phyloP scores from a whole-genome alignment of 805 yeast genomes.

The Naumovozyma baii region DNA sequence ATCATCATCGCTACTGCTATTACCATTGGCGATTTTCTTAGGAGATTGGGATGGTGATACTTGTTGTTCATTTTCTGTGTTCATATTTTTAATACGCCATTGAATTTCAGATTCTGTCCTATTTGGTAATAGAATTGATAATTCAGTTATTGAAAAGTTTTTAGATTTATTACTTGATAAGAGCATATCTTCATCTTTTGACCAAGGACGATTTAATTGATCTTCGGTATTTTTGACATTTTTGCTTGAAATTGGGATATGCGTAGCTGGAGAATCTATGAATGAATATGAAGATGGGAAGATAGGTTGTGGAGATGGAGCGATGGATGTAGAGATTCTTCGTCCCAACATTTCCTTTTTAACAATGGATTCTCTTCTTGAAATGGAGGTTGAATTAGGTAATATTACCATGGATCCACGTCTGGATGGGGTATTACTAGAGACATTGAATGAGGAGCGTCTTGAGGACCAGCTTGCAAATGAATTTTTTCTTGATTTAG shows the following conservation, averaged over 20 bases:
- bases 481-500: slow-evolving; percentile 28
- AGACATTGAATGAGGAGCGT: slow-evolving; percentile 25
- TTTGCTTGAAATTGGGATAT: too few relatives aligned
- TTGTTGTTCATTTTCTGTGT: not conserved
- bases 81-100: slow-evolving; percentile 39
- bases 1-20: slow-evolving; percentile 13
- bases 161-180: slow-evolving; percentile 44
- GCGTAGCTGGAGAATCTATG: slow-evolving; percentile 12
- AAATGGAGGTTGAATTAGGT: slow-evolving; percentile 13
- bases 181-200: slow-evolving; percentile 61
- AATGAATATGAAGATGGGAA: slow-evolving; percentile 11
- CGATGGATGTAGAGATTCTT: slow-evolving; percentile 2
- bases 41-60: slow-evolving; percentile 15
- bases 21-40: slow-evolving; percentile 9
- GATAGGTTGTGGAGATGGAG: slow-evolving; percentile 1
- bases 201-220: slow-evolving; percentile 31
- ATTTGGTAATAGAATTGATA: slow-evolving; percentile 60
- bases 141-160: slow-evolving; percentile 61
- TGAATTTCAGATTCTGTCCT: slow-evolving; percentile 69
- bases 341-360: slow-evolving; percentile 1
- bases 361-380: slow-evolving; percentile 23
- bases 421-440: slow-evolving; percentile 20
- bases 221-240: not conserved
- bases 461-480: slow-evolving; percentile 22
- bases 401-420: slow-evolving; percentile 22